Conservation (phyloP, 2,329 filamentous ascomycete species). For the Ophiosphaerella korrae region DNA sequence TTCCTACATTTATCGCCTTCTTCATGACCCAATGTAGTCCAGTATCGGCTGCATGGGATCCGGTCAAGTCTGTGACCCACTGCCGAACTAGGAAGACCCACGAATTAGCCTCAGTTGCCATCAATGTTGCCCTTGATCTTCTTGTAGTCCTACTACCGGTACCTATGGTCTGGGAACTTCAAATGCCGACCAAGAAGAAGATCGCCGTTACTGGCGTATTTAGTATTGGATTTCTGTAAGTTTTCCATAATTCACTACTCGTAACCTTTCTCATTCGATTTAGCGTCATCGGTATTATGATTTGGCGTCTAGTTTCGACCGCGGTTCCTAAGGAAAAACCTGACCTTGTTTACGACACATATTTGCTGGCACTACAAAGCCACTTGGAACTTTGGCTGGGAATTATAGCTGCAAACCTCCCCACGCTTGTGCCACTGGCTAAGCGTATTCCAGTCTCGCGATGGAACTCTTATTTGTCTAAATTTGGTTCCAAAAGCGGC, state of each 20-base stretch:
- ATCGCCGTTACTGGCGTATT: constrained; percentile 5
- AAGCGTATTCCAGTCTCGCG: not conserved
- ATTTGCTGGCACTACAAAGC: constrained; percentile 2
- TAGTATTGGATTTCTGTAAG: constrained; percentile 10
- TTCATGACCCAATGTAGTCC: too few relatives aligned
- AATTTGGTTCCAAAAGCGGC: not conserved
- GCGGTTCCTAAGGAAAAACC: not conserved
- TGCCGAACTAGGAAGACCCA: not conserved
- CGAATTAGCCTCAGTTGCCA: not conserved
- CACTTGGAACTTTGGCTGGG: constrained; percentile 12
- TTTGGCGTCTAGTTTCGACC: constrained; percentile 1
- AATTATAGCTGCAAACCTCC: constrained; percentile 8
- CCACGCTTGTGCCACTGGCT: constrained; percentile 7
- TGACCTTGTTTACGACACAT: constrained; percentile 4
- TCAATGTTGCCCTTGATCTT: constrained; percentile 6
- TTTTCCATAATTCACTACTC: not conserved
- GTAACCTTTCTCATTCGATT: not conserved
- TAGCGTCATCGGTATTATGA: constrained; percentile 6
- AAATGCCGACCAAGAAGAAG: constrained; percentile 9
- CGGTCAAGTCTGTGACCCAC: not conserved
- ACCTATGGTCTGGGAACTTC: constrained; percentile 8
- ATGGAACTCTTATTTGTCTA: too few relatives aligned
- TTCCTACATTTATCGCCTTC: too few relatives aligned
- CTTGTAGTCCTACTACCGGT: constrained; percentile 4
- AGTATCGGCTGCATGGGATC: not conserved